Evolutionary conservation across 805 yeast species (phyloP), one percentile per base, ranked within the genome.

Genomic region (Yarrowia sp.): DNA sequence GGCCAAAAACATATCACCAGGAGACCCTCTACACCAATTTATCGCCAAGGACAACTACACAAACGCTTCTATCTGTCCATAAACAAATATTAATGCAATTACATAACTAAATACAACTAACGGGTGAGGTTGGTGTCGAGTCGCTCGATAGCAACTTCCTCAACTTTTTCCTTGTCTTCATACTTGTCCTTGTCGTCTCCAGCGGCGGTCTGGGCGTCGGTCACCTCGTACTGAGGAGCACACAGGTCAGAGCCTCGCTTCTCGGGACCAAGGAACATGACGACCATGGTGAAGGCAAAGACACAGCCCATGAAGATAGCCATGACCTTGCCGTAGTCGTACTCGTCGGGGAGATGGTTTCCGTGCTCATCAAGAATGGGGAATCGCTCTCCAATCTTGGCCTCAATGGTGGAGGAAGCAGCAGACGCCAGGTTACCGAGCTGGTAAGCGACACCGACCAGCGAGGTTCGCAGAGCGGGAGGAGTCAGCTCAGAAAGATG

Each of bases 371-470:
- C 71, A 51, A 67, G 70, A 32, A 86, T 69, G 2, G 90, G 91
- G 78, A 85, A 88, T 61, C 78, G 74, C 33, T 79, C 79, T 28
- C 92, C 88, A 46, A 85, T 75, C n/a, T 80, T 77, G 3, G 90
- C 78, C 73, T 87, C 90, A 67, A 87, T 87, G 6, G 92, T 87
- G 19, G 88, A 81, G 2, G 89, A 82, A 0, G 90, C 91, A 21
- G 88, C 82, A 4, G 89, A 83, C 0, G 87, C 89, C 71, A 88
- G 80, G 73, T 87, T 87, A 77, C 92, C 92, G 66, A 87, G 80
- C 75, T 87, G 92, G 72, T 87, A 87, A 10, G 85, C 80, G 24
- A 85, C 74, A 61, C 91, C 89, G 64, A 82, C 81, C 49, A 86
- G 80, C 67, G 87, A 79, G 0, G 90, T 79, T 70, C 89, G 79